phyloP scores from a whole-genome alignment of 257 asterid species.

The Ehretia macrophylla region DNA sequence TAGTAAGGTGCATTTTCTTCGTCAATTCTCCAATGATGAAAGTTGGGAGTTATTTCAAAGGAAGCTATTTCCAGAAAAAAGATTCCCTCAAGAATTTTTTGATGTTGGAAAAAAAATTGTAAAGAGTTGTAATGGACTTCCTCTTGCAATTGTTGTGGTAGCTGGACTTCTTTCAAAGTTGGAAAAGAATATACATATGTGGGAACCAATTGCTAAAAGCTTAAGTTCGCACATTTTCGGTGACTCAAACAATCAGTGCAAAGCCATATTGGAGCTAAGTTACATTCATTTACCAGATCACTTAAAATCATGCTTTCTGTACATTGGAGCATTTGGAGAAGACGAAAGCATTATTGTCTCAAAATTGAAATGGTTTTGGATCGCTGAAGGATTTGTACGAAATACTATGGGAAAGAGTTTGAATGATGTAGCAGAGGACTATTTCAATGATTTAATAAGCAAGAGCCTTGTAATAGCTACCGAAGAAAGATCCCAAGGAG shows the following conservation, averaged over 20 bases:
- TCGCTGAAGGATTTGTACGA: not conserved
- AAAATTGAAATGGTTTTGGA: not conserved
- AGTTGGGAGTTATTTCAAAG: not conserved
- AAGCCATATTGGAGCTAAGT: not conserved
- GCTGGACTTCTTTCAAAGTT: not conserved
- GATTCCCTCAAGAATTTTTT: not conserved
- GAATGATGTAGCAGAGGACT: not conserved
- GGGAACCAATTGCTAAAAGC: not conserved
- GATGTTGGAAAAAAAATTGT: not conserved
- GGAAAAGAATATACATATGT: not conserved
- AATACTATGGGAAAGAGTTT: not conserved
- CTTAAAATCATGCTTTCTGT: not conserved
- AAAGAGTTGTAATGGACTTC: not conserved
- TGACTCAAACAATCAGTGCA: not conserved
- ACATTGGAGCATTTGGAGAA: not conserved
- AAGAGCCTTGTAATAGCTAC: not conserved
- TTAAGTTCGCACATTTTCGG: accelerated
- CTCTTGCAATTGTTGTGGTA: not conserved
- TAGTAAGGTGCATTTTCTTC: not conserved
- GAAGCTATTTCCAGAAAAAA: not conserved
- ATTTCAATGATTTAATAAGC: not conserved
- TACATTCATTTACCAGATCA: slow-evolving; percentile 2
- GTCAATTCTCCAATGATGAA: accelerated
- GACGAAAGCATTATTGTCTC: not conserved
- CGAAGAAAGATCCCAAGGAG: not conserved